Evolutionary conservation across 2,329 filamentous ascomycete genomes (phyloP).

Genomic region (Venturia asperata): DNA sequence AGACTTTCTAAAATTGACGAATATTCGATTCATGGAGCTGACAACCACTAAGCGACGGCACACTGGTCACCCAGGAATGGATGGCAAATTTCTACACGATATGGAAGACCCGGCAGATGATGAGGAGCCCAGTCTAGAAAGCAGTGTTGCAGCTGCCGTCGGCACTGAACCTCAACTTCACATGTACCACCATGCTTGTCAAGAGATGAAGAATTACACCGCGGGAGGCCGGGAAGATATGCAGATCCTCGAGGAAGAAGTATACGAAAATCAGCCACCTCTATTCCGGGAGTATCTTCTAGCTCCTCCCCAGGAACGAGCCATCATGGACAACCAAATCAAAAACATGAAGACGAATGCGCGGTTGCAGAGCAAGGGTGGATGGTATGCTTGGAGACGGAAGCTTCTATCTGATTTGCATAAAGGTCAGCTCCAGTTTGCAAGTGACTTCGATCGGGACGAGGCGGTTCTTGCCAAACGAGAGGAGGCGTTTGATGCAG

Average conservation of each 20-base stretch:
- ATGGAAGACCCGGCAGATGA: slow-evolving; percentile 36
- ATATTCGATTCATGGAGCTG: slow-evolving; percentile 96
- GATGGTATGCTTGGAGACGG: slow-evolving; percentile 98
- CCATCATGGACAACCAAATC: slow-evolving; percentile 92
- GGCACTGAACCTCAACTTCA: slow-evolving; percentile 91
- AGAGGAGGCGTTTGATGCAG: slow-evolving; percentile 58
- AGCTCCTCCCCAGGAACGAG: slow-evolving; percentile 73
- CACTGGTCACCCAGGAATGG: slow-evolving; percentile 54
- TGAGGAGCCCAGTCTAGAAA: slow-evolving; percentile 53
- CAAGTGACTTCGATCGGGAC: slow-evolving; percentile 70
- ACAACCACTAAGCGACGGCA: slow-evolving; percentile 92
- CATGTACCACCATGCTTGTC: slow-evolving; percentile 87
- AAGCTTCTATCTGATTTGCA: slow-evolving; percentile 77
- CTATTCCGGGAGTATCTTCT: slow-evolving; percentile 88
- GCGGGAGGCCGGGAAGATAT: slow-evolving; percentile 86
- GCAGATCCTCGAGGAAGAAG: slow-evolving; percentile 82
- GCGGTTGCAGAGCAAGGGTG: slow-evolving; percentile 81
- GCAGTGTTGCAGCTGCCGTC: slow-evolving; percentile 78
- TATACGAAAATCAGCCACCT: slow-evolving; percentile 80
- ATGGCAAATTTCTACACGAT: slow-evolving; percentile 38
- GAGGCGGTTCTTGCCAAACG: slow-evolving; percentile 59
- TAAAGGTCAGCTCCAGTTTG: slow-evolving; percentile 68
- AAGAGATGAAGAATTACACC: slow-evolving; percentile 94
- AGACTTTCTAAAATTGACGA: slow-evolving; percentile 90
- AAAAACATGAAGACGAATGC: slow-evolving; percentile 95